Base-by-base conservation (phyloP, 2,329 filamentous ascomycete species). In the Colletotrichum aenigma region DNA sequence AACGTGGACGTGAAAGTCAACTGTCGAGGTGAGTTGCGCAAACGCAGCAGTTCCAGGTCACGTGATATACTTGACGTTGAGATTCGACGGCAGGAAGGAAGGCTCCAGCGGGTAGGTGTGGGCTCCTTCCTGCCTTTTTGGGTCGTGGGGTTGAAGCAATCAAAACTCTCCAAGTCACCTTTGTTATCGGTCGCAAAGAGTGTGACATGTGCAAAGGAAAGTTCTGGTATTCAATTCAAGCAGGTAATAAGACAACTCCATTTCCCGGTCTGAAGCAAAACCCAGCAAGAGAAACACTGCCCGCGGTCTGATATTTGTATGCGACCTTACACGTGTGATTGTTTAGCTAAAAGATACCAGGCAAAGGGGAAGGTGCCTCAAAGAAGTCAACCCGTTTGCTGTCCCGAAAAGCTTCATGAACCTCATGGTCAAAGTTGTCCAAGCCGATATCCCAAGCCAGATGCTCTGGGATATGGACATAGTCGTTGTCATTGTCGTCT, bases 361-460 rank as follows among this genome's bases (percentile, higher is more conserved):
- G 43, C n/a, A 52, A 21, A 52, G n/a, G 43, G n/a, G n/a, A 24
- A 13, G 43, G n/a, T 2, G 43, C 43, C n/a, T 52, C 43, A 7
- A 52, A 52, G n/a, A 52, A 52, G n/a, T 52, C 43, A 13, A 52
- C 43, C 43, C 43, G 13, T 7, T 12, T 13, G n/a, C 43, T 52
- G 43, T 52, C n/a, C n/a, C n/a, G 43, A 52, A 52, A 52, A 24
- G n/a, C 43, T 52, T 52, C 10, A 12, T 52, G 12, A 21, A 52
- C 43, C 8, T 52, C n/a, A 4, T 13, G 1, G 16, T 18, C 10
- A 0, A 52, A 2, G 43, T 5, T 13, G 10, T 13, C 0, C n/a
- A 12, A 21, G n/a, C 0, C 12, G 43, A 1, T 0, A 6, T 52
- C 43, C n/a, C 43, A 52, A 24, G 43, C 43, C 12, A 52, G 43